A percentile compares a stretch with the other conserved stretches of the same genome.
These are phyloP conservation scores for Achaetomium macrosporum DNA, from an alignment of 2,329 filamentous ascomycete species.

Conservation along the genomic window DNA sequence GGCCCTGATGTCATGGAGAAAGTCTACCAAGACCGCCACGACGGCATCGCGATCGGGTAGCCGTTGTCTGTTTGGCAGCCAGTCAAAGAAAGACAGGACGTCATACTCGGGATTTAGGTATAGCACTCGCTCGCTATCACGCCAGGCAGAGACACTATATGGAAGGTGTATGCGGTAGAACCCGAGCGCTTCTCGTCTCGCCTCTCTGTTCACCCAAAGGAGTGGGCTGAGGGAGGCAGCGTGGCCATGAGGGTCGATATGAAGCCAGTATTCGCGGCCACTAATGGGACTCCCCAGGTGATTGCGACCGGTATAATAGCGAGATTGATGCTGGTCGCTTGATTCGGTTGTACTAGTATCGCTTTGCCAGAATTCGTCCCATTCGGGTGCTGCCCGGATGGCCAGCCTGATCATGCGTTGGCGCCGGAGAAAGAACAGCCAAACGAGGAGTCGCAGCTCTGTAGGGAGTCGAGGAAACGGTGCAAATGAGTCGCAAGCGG, in stretches of 20 bases:
- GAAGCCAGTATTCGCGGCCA: neutral
- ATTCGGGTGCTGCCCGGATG: neutral
- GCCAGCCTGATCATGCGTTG: neutral
- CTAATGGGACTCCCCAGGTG: conserved; percentile 6
- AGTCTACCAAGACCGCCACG: conserved; percentile 8
- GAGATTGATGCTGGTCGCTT: neutral
- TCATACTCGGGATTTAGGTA: conserved; percentile 15
- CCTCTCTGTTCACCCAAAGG: conserved; percentile 13
- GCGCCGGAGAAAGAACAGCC: neutral
- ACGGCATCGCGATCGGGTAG: too few relatives aligned
- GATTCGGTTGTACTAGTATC: too few relatives aligned
- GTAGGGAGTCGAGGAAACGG: neutral
- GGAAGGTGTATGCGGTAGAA: conserved; percentile 12
- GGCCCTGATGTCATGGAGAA: conserved; percentile 15
- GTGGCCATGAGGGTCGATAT: neutral
- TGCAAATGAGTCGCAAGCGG: neutral
- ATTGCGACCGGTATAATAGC: neutral
- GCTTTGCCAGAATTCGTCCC: neutral
- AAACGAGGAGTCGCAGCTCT: neutral
- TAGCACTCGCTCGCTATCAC: neutral
- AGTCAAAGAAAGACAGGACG: too few relatives aligned
- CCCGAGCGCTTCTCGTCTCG: conserved; percentile 7
- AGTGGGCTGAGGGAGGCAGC: conserved; percentile 7
- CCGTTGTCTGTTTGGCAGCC: too few relatives aligned
- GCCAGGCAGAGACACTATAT: too few relatives aligned